Percentiles rank a stretch among this genome's conserved stretches.
Conservation (phyloP, 2,329 filamentous ascomycete species). For the Alternaria solani region DNA sequence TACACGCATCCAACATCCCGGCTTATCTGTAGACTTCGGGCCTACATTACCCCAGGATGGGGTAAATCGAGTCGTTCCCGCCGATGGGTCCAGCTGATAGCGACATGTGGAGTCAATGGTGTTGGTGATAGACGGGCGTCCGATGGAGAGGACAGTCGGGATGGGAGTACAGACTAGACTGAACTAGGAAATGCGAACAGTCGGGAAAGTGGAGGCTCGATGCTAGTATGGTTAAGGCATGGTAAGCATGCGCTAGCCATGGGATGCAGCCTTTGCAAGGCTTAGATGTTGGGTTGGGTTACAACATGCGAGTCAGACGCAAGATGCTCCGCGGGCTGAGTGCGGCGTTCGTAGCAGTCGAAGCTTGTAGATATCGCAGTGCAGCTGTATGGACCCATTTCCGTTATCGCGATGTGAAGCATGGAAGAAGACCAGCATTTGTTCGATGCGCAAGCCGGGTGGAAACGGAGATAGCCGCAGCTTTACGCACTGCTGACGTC, state of each 20-base stretch:
- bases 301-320: slow-evolving; percentile 15
- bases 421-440: not conserved
- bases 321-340: slow-evolving; percentile 21
- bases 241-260: slow-evolving; percentile 22
- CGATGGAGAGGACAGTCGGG: slow-evolving; percentile 4
- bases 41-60: slow-evolving; percentile 32
- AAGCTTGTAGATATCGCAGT: slow-evolving; percentile 1
- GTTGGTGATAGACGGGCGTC: slow-evolving; percentile 11
- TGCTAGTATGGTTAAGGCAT: slow-evolving; percentile 21
- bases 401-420: slow-evolving; percentile 1
- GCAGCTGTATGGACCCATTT: not conserved
- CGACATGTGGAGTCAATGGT: slow-evolving; percentile 17
- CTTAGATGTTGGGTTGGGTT: slow-evolving; percentile 3
- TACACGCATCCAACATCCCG: slow-evolving; percentile 5
- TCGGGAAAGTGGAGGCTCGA: slow-evolving; percentile 19
- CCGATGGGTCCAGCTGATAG: slow-evolving; percentile 19
- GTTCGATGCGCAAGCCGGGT: not conserved
- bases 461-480: not conserved
- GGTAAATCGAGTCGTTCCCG: slow-evolving; percentile 24
- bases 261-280: slow-evolving; percentile 14
- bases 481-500: slow-evolving; percentile 12
- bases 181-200: slow-evolving; percentile 29
- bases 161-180: slow-evolving; percentile 14
- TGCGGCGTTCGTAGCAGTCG: not conserved
- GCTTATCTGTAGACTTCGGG: slow-evolving; percentile 32